Percentiles rank a stretch among this genome's conserved stretches.
Evolutionary conservation across 1,284 basidiomycete species (phyloP).

Genomic region (Melanopsichium pennsylvanicum): DNA sequence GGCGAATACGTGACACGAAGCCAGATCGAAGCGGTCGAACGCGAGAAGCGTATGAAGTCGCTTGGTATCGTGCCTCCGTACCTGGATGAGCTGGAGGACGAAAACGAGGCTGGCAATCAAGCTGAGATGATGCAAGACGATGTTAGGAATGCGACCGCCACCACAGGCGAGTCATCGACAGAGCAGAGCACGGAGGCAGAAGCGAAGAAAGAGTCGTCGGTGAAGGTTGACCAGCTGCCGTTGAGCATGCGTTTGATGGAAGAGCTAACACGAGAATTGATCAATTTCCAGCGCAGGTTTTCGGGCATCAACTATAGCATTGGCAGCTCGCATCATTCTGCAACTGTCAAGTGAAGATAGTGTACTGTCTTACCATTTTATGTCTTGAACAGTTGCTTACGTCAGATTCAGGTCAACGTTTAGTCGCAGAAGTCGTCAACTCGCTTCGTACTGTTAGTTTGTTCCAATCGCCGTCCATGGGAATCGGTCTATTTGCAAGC

Average conservation of each 20-base stretch:
- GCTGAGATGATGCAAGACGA: constrained; percentile 69
- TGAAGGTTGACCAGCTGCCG: constrained; percentile 23
- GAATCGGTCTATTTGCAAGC: no score
- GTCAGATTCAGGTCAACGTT: no score
- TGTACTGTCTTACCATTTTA: not conserved
- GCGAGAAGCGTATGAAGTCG: constrained; percentile 60
- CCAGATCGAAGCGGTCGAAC: constrained; percentile 66
- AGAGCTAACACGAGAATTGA: constrained; percentile 60
- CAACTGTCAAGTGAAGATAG: constrained; percentile 18
- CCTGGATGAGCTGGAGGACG: constrained; percentile 68
- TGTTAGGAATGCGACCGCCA: not conserved
- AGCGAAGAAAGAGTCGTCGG: not conserved
- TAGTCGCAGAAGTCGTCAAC: no score
- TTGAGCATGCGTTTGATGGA: constrained; percentile 62
- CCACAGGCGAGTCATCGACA: not conserved
- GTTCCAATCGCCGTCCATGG: no score
- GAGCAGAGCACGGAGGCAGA: constrained; percentile 64
- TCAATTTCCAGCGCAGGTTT: constrained; percentile 57
- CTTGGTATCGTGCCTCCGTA: constrained; percentile 71
- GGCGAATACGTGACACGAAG: constrained; percentile 79
- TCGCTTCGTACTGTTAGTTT: no score
- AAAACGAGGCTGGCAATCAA: constrained; percentile 75
- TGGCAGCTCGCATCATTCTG: constrained; percentile 21
- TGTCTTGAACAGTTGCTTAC: no score
- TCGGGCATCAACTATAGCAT: constrained; percentile 31